Base-by-base conservation (phyloP, 257 asterid genomes). In the Sherardia arvensis region DNA sequence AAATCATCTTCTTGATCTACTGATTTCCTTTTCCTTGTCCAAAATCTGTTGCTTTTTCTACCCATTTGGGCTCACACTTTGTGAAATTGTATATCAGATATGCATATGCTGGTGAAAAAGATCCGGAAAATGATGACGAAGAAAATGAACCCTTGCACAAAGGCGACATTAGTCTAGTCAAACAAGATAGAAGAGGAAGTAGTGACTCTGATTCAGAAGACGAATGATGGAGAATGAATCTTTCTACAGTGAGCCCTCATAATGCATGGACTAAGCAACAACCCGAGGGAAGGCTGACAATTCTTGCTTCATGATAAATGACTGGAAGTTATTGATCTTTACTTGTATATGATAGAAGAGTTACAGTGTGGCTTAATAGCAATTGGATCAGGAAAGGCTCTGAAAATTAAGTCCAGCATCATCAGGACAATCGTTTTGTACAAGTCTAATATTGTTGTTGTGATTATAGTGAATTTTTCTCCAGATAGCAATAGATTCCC, bases 71-170 rank as follows among this genome's bases (percentile, higher is more conserved):
- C 38, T 67, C 53, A 54, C 45, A 58, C 54, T 22, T 59, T 45
- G 40, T 8, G 57, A 61, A 38, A 10, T 66, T 53, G 43, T 75
- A 28, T 71, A 38, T 68, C 85, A 92, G 99, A 60, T 92, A 92
- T 17, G 99, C 97, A 30, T 89, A 92, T 80, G 81, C 85, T 68
- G 97, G 87, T 56, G 80, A 58, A 34, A 85, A 81, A 80, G 95
- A 81, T n/a, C 96, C 80, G 14, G 86, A 77, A 33, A 60, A 76
- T 12, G 94, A 89, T 25, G 91, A 85, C 18, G 96, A 87, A 80
- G 99, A 92, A 84, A 65, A 75, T 17, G 90, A 89, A 77, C 66
- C 91, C 53, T 69, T 92, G 53, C 75, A 78, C 73, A 76, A 76
- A 73, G 91, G 96, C 18, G 88, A 86, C 71, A 87, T 89, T 74